Evolutionary conservation across 192 early-diverging fungal species (phyloP).

Genomic region (Gryganskiella cystojenkinii): DNA sequence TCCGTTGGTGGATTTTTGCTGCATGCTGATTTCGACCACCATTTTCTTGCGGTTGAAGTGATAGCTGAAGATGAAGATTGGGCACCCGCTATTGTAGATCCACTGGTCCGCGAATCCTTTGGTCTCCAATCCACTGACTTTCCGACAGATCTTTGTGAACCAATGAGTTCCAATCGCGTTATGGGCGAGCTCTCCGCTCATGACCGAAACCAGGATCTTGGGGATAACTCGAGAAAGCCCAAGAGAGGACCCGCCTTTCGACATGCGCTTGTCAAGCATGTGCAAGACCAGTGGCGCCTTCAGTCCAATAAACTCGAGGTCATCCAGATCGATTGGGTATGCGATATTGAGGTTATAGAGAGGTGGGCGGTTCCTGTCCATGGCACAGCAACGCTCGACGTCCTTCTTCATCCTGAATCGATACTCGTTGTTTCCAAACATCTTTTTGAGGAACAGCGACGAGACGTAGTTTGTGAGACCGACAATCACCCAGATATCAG

Average conservation of each 20-base stretch:
- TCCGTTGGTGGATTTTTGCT: slow-evolving; percentile 74
- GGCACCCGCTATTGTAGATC: slow-evolving; percentile 93
- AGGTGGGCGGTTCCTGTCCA: slow-evolving; percentile 91
- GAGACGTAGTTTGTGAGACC: slow-evolving; percentile 85
- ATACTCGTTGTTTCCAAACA: slow-evolving; percentile 91
- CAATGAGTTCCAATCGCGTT: slow-evolving; percentile 73
- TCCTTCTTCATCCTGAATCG: slow-evolving; percentile 87
- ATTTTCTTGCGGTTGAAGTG: slow-evolving; percentile 97
- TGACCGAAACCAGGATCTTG: slow-evolving; percentile 80
- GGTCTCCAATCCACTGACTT: slow-evolving; percentile 84
- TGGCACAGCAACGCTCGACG: slow-evolving; percentile 79
- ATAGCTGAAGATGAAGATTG: slow-evolving; percentile 84
- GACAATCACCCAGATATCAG: slow-evolving; percentile 90
- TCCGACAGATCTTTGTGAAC: slow-evolving; percentile 85
- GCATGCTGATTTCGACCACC: slow-evolving; percentile 90
- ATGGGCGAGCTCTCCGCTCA: slow-evolving; percentile 70
- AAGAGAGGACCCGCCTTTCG: slow-evolving; percentile 76
- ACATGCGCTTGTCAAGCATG: slow-evolving; percentile 90
- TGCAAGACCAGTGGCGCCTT: slow-evolving; percentile 92
- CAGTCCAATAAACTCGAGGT: slow-evolving; percentile 80
- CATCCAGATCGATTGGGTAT: slow-evolving; percentile 63
- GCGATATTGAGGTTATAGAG: slow-evolving; percentile 75
- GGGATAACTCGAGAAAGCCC: slow-evolving; percentile 83
- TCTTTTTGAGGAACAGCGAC: slow-evolving; percentile 78
- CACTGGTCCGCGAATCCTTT: slow-evolving; percentile 92